These are phyloP conservation scores for Quercus phellos DNA, from an alignment of 331 rosid species.

Conservation along the genomic window DNA sequence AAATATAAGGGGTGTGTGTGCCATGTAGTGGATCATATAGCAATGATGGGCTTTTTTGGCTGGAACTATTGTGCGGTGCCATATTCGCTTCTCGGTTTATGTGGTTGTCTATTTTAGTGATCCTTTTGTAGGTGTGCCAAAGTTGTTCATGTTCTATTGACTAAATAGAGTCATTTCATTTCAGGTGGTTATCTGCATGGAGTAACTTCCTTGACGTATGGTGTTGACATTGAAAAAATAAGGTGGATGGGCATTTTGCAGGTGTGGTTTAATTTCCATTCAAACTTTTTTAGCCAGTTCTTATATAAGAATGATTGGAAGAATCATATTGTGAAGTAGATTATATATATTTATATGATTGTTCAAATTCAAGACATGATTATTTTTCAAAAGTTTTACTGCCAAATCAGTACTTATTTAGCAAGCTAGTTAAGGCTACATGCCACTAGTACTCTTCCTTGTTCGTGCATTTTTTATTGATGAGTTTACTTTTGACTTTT, in stretches of 20 bases:
- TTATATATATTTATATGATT: neutral
- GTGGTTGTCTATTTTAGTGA: neutral
- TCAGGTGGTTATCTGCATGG: slow-evolving; percentile 97
- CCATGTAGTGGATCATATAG: neutral
- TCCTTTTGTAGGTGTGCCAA: neutral
- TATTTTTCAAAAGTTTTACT: neutral
- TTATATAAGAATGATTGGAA: neutral
- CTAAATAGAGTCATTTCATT: slow-evolving; percentile 14
- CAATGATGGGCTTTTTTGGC: neutral
- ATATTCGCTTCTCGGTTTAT: too few species aligned
- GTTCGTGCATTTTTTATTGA: neutral
- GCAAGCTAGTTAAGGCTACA: neutral
- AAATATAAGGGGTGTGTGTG: neutral
- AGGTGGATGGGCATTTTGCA: slow-evolving; percentile 81
- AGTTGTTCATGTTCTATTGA: neutral
- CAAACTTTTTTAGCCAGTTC: neutral
- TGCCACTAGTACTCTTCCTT: neutral
- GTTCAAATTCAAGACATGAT: neutral
- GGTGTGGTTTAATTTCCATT: slow-evolving; percentile 29
- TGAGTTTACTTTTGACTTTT: neutral
- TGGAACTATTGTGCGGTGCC: too few species aligned
- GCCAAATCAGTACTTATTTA: neutral
- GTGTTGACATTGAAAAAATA: slow-evolving; percentile 67
- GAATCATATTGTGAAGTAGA: neutral
- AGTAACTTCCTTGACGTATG: slow-evolving; percentile 61